Base-by-base conservation (phyloP, 2,329 filamentous ascomycete genomes). In the Paecilomyces sp. region DNA sequence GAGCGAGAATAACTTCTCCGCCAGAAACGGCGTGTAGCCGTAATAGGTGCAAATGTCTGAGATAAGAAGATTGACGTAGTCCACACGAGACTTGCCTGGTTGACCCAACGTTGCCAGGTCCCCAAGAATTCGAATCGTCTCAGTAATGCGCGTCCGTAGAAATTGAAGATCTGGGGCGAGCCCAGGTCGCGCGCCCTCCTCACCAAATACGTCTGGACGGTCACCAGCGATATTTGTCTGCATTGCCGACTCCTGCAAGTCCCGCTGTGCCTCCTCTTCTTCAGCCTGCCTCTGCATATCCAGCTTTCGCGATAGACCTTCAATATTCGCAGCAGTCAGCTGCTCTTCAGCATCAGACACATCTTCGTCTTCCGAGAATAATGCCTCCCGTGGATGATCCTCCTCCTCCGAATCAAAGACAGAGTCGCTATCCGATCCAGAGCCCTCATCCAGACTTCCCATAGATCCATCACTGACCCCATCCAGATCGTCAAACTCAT, bases 1-100 rank as follows among this genome's bases (percentile, higher is more conserved):
- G 6, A 99, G 86, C 70, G 89, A 88, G 79, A 92, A 92, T 15
- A 99, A 86, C 82, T 97, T 99, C 77, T 96, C 91, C 3, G 92
- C 94, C n/a, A 99, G 83, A 77, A 89, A 97, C 41, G 89, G 86
- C 3, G 90, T 95, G 80, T 99, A 99, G 61, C 93, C 92, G 73
- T 99, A 99, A 82, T 99, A 99, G 59, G 89, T 86, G 79, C 92
- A 97, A 61, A 97, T 90, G 70, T 99, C 94, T 76, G 91, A 90
- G 62, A 97, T 77, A 58, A 99, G 82, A 74, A 95, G 90, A 24
- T 86, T 81, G 13, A 90, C 91, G 75, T 99, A 97, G 72, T 97
- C 94, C 57, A 89, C 85, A 67, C 94, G 85, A 59, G 91, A 95
- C 66, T 90, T 86, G 31, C 88, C 89, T 47, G 89, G 84, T 73